Percentiles rank a stretch among this genome's conserved stretches.
These are phyloP conservation scores for Backusella circina DNA, from an alignment of 192 early-diverging fungal genomes.

Conservation along the genomic window DNA sequence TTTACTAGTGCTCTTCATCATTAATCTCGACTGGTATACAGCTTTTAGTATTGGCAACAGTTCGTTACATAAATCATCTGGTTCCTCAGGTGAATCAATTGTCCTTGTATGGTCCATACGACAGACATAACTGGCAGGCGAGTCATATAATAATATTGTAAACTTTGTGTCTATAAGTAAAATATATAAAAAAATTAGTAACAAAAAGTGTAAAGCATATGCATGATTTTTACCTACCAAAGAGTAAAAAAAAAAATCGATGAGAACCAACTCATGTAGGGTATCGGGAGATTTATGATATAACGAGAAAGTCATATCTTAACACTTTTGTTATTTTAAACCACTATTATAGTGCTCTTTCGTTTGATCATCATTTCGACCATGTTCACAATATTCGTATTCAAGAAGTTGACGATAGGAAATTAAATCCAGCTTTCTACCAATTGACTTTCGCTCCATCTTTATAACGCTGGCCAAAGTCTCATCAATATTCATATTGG, in stretches of 20 bases:
- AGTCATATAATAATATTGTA: background rate
- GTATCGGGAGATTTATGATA: slow-evolving; percentile 3
- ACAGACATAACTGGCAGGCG: slow-evolving; percentile 2
- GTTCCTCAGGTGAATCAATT: background rate
- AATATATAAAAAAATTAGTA: slow-evolving; percentile 5
- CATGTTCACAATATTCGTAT: slow-evolving; percentile 3
- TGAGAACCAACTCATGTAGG: slow-evolving; percentile 1
- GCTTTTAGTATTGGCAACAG: slow-evolving; percentile 13
- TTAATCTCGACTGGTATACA: too few species aligned
- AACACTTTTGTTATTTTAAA: slow-evolving; percentile 5
- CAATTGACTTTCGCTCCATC: background rate
- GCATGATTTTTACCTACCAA: slow-evolving; percentile 9
- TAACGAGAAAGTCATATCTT: background rate
- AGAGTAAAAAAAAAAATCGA: background rate
- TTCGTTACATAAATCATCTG: background rate
- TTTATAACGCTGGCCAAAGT: background rate
- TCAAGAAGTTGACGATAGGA: slow-evolving; percentile 9
- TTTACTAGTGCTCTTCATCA: too few species aligned
- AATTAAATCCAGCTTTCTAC: background rate
- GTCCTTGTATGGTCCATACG: background rate
- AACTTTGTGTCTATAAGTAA: slow-evolving; percentile 7
- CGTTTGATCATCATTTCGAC: background rate
- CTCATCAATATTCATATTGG: background rate
- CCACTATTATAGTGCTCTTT: background rate
- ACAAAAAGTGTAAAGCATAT: slow-evolving; percentile 11